Percentiles rank a stretch among this genome's conserved stretches.
phyloP scores from a whole-genome alignment of 768 basidiomycete genomes.

The Albatrellus ellisii region DNA sequence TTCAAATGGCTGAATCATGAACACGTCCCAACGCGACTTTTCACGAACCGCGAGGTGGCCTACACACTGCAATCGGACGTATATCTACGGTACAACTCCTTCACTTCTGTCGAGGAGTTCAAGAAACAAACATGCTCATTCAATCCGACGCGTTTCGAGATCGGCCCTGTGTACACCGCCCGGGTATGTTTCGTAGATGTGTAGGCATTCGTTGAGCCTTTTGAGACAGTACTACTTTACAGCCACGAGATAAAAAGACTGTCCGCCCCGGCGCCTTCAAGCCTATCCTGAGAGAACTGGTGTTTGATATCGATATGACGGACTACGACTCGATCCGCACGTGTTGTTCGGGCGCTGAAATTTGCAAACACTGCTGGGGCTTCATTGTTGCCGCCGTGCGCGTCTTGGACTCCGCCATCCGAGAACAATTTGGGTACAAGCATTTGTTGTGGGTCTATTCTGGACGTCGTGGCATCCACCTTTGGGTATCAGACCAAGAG shows the following conservation, averaged over 20 bases:
- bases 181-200: slow-evolving; percentile 38
- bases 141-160: slow-evolving; percentile 92
- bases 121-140: slow-evolving; percentile 78
- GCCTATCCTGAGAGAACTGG: slow-evolving; percentile 79
- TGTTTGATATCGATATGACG: slow-evolving; percentile 99
- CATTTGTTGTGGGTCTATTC: slow-evolving; percentile 98
- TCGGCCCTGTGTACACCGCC: slow-evolving; percentile 86
- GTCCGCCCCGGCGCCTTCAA: slow-evolving; percentile 54
- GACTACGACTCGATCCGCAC: slow-evolving; percentile 95
- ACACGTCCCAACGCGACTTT: slow-evolving; percentile 63
- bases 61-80: slow-evolving; percentile 86
- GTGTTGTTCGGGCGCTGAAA: slow-evolving; percentile 83
- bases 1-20: slow-evolving; percentile 94
- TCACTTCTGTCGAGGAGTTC: slow-evolving; percentile 72
- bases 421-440: slow-evolving; percentile 83
- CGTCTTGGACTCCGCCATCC: slow-evolving; percentile 66
- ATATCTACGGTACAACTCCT: slow-evolving; percentile 93
- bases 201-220: not conserved
- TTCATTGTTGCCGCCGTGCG: slow-evolving; percentile 90
- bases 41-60: slow-evolving; percentile 91
- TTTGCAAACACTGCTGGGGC: slow-evolving; percentile 89
- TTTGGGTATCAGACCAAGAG: slow-evolving; percentile 88
- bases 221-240: slow-evolving; percentile 3
- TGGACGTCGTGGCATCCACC: slow-evolving; percentile 94
- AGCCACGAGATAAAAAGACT: slow-evolving; percentile 88